These are phyloP conservation scores for Globisporangium cystogenes DNA, from an alignment of 352 stramenopile genomes.

Conservation along the genomic window DNA sequence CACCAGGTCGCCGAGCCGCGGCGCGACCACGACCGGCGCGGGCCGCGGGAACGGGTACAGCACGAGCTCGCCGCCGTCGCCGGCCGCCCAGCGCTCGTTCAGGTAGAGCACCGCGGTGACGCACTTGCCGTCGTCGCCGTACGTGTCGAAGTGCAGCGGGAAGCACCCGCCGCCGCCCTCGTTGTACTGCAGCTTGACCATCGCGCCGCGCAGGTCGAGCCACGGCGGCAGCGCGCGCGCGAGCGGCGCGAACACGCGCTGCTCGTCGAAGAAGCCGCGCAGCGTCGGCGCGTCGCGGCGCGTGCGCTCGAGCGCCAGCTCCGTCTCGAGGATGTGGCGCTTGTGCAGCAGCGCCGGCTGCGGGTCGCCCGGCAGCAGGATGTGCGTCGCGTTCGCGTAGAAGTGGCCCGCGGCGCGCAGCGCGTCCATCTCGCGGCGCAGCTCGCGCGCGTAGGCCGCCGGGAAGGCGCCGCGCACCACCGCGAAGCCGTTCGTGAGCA, in stretches of 20 bases:
- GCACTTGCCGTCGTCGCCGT: slow-evolving; percentile 77
- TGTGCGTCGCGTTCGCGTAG: slow-evolving; percentile 77
- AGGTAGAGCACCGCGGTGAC: slow-evolving; percentile 83
- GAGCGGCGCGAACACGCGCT: slow-evolving; percentile 44
- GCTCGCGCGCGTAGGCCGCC: slow-evolving; percentile 25
- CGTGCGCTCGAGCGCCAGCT: slow-evolving; percentile 48
- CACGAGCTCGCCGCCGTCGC: slow-evolving; percentile 74
- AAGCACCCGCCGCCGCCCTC: slow-evolving; percentile 75
- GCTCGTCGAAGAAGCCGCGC: slow-evolving; percentile 52
- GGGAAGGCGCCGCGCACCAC: slow-evolving; percentile 50
- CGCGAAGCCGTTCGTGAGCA: slow-evolving; percentile 49
- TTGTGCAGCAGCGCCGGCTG: slow-evolving; percentile 60
- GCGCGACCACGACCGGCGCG: slow-evolving; percentile 36
- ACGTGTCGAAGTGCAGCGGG: slow-evolving; percentile 83
- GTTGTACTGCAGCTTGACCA: slow-evolving; percentile 84
- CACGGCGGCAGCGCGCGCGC: slow-evolving; percentile 26
- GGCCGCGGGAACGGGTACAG: slow-evolving; percentile 71
- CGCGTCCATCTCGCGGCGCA: slow-evolving; percentile 51
- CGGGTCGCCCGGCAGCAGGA: slow-evolving; percentile 33
- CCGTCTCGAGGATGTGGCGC: slow-evolving; percentile 75
- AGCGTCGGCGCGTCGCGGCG: slow-evolving; percentile 35
- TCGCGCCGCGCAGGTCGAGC: slow-evolving; percentile 38
- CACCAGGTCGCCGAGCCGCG: slow-evolving; percentile 61
- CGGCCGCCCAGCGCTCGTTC: slow-evolving; percentile 67
- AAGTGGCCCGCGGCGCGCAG: slow-evolving; percentile 39